Evolutionary conservation across 1,139 yeast species (phyloP).

Genomic region (Chernovozyma sophiae-reginae): DNA sequence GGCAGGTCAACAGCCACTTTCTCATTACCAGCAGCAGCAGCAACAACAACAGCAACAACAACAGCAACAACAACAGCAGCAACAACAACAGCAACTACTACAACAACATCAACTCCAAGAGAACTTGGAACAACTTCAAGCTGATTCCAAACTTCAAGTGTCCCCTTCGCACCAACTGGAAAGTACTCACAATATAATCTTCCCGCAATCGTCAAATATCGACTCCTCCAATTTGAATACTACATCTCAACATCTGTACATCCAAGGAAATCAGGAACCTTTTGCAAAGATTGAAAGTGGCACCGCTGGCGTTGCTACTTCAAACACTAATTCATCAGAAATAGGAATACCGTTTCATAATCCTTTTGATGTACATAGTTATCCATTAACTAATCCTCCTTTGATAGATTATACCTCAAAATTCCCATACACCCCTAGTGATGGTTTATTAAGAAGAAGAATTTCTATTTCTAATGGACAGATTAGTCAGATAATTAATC

Average conservation of each 20-base stretch:
- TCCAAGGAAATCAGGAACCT: background rate
- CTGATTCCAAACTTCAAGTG: background rate
- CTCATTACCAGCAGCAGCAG: constrained; percentile 1
- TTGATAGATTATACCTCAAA: constrained; percentile 53
- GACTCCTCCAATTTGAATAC: too few relatives aligned
- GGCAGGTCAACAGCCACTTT: background rate
- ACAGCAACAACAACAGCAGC: background rate
- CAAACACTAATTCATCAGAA: background rate
- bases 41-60: too few relatives aligned
- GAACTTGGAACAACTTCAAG: background rate
- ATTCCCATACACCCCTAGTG: constrained; percentile 33
- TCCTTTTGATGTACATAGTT: constrained; percentile 42
- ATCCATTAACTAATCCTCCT: constrained; percentile 66
- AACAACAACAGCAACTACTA: constrained; percentile 5
- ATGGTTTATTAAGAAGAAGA: constrained; percentile 48
- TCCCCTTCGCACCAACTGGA: background rate
- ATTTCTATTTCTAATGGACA: constrained; percentile 78
- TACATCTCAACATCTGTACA: too few relatives aligned
- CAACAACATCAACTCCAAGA: constrained; percentile 6
- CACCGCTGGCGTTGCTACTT: background rate
- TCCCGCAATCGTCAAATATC: too few relatives aligned
- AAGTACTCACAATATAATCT: too few relatives aligned
- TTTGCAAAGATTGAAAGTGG: background rate
- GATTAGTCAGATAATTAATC: constrained; percentile 61
- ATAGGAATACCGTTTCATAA: constrained; percentile 18